Base-by-base conservation (phyloP, 192 early-diverging fungal genomes). In the Entomortierella beljakovae region DNA sequence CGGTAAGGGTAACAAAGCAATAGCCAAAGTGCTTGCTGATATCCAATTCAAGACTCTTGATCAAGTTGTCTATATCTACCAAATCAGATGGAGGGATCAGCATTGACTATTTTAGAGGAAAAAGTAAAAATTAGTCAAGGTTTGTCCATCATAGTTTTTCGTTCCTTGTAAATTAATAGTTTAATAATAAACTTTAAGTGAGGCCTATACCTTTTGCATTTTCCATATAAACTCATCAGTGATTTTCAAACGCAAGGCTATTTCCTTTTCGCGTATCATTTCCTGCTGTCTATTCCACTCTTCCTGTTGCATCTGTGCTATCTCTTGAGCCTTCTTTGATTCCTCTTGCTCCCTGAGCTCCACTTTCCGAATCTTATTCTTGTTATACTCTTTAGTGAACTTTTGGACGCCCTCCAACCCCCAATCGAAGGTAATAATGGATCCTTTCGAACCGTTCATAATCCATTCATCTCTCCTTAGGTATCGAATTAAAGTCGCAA, bases 401-500 rank as follows among this genome's bases (percentile, higher is more conserved):
- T 79, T 79, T 55, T 79, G 75, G 5, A 79, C 62, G 9, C 75
- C 75, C n/a, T 79, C 75, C 6, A 79, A 49, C 16, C 29, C 67
- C 75, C 75, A 79, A 48, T 79, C 67, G 34, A 79, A 79, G 7
- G 49, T 54, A 1, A 79, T 54, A 15, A 65, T 65, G 4, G 66
- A 28, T 1, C 75, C 75, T 34, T 79, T 79, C 40, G 67, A 70
- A 13, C 75, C 75, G 25, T 65, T 23, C 66, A 79, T 79, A 37
- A 70, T 52, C 75, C 75, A 79, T 26, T 79, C 75, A 42, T 79
- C 75, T 40, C 50, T 54, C 13, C 75, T 43, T 20, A 79, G 50
- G 38, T 79, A 79, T 20, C 75, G 75, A 22, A 79, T 70, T 42
- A 79, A 42, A 7, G 67, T 79, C 23, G 75, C 75, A 61, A 79